Evolutionary conservation across 371 early-diverging fungal genomes (phyloP).

Genomic region (Entomophthora muscae): DNA sequence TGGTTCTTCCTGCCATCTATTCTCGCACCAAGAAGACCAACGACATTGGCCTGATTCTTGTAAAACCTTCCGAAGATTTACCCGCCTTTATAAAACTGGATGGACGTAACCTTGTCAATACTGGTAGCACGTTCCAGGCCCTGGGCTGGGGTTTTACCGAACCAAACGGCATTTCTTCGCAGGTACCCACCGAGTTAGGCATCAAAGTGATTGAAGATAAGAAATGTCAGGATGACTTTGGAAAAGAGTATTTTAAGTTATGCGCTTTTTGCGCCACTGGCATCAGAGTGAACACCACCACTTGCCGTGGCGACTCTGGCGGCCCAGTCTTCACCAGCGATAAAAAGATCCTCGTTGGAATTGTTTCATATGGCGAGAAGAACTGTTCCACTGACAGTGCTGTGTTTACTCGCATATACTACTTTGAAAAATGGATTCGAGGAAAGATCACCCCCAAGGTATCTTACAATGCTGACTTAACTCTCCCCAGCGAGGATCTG

Average conservation of each 20-base stretch:
- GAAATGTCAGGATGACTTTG: background rate
- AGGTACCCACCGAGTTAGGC: background rate
- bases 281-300: background rate
- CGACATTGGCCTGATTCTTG: background rate
- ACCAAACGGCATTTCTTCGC: background rate
- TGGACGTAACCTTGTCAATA: background rate
- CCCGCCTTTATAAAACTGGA: background rate
- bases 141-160: background rate
- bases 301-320: slow-evolving; percentile 3
- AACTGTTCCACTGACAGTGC: background rate
- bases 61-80: background rate
- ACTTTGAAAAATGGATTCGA: background rate
- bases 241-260: background rate
- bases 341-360: background rate
- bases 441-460: no score
- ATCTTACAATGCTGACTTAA: no score
- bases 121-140: background rate
- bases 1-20: background rate
- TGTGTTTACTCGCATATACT: background rate
- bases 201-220: background rate
- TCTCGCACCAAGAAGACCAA: background rate
- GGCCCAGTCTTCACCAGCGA: background rate
- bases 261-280: background rate
- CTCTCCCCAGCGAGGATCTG: no score
- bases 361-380: background rate